These are phyloP conservation scores for Phlebopus sp. DNA, from an alignment of 1,284 basidiomycete species.

Conservation along the genomic window DNA sequence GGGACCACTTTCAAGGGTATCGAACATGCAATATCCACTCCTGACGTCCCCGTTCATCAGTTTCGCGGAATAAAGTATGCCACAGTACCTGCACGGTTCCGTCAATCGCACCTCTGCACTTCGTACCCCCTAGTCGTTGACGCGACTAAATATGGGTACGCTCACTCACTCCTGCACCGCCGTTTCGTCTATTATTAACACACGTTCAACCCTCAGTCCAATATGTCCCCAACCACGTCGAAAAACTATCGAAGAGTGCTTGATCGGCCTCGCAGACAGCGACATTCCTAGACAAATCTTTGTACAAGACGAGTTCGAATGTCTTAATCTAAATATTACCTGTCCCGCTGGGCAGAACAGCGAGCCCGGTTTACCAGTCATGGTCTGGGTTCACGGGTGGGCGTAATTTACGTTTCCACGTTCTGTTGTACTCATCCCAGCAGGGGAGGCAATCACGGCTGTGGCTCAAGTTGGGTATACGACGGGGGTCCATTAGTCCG, in stretches of 20 bases:
- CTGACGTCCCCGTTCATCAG: constrained; percentile 58
- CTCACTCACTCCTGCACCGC: constrained; percentile 2
- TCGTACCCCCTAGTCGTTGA: constrained; percentile 56
- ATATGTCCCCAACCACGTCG: constrained; percentile 67
- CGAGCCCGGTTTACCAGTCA: constrained; percentile 60
- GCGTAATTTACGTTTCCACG: constrained; percentile 19
- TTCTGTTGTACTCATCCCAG: constrained; percentile 14
- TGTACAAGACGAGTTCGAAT: constrained; percentile 69
- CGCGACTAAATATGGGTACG: constrained; percentile 63
- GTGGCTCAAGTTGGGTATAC: constrained; percentile 72
- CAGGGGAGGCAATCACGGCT: constrained; percentile 68
- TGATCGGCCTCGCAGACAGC: constrained; percentile 58
- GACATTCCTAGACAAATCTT: constrained; percentile 54
- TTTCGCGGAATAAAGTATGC: constrained; percentile 76
- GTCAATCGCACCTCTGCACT: constrained; percentile 60
- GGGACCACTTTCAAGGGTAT: constrained; percentile 63
- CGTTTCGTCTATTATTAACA: constrained; percentile 7
- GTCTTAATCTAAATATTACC: constrained; percentile 76
- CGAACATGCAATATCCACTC: constrained; percentile 55
- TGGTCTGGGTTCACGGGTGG: constrained; percentile 79
- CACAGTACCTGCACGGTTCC: constrained; percentile 67
- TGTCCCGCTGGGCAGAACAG: constrained; percentile 53
- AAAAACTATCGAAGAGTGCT: constrained; percentile 51
- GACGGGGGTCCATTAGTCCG: constrained; percentile 68
- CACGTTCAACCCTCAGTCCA: constrained; percentile 41